phyloP scores from a whole-genome alignment of 345 rosid genomes.

The Melaleuca alternifolia region DNA sequence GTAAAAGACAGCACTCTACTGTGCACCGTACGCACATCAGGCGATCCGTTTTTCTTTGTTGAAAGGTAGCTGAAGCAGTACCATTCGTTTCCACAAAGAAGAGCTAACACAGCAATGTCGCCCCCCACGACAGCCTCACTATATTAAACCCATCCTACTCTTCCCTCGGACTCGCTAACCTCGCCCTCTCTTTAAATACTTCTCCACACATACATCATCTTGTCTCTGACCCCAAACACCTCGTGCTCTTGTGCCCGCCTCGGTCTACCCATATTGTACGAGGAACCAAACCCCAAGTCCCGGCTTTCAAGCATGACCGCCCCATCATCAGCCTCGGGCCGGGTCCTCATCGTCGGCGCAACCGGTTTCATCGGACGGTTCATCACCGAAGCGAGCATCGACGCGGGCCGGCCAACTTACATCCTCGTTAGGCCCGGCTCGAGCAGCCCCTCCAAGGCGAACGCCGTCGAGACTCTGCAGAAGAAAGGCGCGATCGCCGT shows the following conservation, averaged over 20 bases:
- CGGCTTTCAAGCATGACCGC: not conserved
- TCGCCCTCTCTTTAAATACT: not conserved
- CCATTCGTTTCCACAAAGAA: not conserved
- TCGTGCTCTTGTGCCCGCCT: not conserved
- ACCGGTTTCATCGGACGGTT: slow-evolving; percentile 58
- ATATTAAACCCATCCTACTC: not conserved
- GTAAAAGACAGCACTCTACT: too few species aligned
- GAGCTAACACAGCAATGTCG: not conserved
- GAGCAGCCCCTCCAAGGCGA: slow-evolving; percentile 11
- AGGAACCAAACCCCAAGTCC: not conserved
- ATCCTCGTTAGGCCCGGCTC: slow-evolving; percentile 27
- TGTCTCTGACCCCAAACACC: not conserved
- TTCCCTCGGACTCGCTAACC: not conserved
- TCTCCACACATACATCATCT: not conserved
- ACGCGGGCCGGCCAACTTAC: slow-evolving; percentile 41
- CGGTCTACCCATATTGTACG: not conserved
- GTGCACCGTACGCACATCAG: too few species aligned
- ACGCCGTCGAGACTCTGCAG: slow-evolving; percentile 18
- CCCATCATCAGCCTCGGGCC: not conserved
- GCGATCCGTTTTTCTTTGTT: not conserved
- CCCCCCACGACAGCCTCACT: not conserved
- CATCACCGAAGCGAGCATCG: slow-evolving; percentile 44
- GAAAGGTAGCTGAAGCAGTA: not conserved
- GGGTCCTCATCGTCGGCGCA: slow-evolving; percentile 50
- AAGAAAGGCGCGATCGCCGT: slow-evolving; percentile 40